Evolutionary conservation across 257 asterid species (phyloP).

Genomic region (Echites panduratus): DNA sequence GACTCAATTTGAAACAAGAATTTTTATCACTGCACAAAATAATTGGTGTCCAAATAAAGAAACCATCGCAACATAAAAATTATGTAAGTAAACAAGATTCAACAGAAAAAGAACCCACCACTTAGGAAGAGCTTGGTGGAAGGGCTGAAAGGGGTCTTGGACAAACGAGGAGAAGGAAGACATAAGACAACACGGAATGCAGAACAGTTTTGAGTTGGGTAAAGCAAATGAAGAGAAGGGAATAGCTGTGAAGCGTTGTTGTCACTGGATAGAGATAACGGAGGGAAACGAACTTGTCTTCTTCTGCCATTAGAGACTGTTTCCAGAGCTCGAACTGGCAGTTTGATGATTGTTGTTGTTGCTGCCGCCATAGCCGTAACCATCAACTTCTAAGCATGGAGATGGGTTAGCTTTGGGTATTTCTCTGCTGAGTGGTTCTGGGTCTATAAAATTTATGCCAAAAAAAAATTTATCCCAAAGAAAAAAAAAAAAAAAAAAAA

Average conservation of each 20-base stretch:
- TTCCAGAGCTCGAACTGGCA: background rate
- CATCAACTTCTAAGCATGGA: background rate
- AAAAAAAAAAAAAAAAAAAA: too few species aligned
- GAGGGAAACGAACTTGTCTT: background rate
- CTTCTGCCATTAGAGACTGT: background rate
- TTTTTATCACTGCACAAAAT: background rate
- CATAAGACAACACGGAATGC: conserved; percentile 8
- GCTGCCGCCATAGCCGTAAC: background rate
- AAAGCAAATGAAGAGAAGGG: background rate
- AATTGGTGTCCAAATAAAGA: too few species aligned
- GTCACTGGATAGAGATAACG: background rate
- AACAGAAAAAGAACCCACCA: conserved; percentile 18
- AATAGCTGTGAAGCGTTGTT: background rate
- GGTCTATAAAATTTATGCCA: too few species aligned
- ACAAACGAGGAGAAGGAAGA: conserved; percentile 12
- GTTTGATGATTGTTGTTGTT: background rate
- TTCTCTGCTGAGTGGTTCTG: too few species aligned
- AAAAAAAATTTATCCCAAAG: too few species aligned
- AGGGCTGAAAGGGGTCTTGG: conserved; percentile 11
- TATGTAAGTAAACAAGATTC: background rate
- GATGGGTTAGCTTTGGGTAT: too few species aligned
- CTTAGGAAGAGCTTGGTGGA: conserved; percentile 37
- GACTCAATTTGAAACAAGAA: too few species aligned
- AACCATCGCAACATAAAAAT: background rate
- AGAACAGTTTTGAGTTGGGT: background rate